Percentiles rank a stretch among this genome's conserved stretches.
These are phyloP conservation scores for Oryza punctata DNA, from an alignment of 176 grass and related monocot genomes.

Conservation along the genomic window DNA sequence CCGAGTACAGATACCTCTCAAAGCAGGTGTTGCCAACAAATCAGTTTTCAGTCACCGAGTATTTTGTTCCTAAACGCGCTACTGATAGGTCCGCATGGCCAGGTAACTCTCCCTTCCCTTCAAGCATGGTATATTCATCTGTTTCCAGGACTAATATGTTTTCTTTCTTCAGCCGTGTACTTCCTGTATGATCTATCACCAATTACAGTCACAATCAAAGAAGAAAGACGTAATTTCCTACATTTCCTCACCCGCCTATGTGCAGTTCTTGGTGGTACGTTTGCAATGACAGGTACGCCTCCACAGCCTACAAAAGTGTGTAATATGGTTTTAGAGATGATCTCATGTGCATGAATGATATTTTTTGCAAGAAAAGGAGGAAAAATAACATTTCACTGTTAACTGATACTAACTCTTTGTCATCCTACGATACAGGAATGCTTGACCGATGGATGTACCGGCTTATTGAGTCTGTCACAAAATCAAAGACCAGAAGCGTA, in stretches of 20 bases:
- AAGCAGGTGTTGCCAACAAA: conserved; percentile 91
- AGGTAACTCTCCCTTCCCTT: conserved; percentile 46
- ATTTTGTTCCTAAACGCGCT: conserved; percentile 73
- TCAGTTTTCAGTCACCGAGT: conserved; percentile 98
- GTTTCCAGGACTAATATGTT: conserved; percentile 24
- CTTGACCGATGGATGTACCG: conserved; percentile 98
- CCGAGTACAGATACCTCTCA: conserved; percentile 92
- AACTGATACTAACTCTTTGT: not conserved
- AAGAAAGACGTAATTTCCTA: conserved; percentile 91
- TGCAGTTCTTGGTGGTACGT: conserved; percentile 97
- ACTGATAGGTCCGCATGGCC: conserved; percentile 76
- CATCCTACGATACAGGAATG: conserved; percentile 62
- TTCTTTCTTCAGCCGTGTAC: conserved; percentile 72
- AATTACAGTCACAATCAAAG: conserved; percentile 96
- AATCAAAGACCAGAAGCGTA: conserved; percentile 71
- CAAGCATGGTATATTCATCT: conserved; percentile 6
- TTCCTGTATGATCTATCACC: conserved; percentile 98
- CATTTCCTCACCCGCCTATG: conserved; percentile 95
- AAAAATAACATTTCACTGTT: not conserved
- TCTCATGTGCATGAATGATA: not conserved
- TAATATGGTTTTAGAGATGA: no score
- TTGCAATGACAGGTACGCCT: conserved; percentile 89
- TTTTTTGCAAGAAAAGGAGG: not conserved
- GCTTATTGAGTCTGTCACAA: conserved; percentile 70
- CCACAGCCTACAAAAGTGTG: conserved; percentile 11